Evolutionary conservation across 495 filamentous ascomycete species (phyloP), one percentile per base, ranked within the genome.

Genomic region (Penicillium turbatum): DNA sequence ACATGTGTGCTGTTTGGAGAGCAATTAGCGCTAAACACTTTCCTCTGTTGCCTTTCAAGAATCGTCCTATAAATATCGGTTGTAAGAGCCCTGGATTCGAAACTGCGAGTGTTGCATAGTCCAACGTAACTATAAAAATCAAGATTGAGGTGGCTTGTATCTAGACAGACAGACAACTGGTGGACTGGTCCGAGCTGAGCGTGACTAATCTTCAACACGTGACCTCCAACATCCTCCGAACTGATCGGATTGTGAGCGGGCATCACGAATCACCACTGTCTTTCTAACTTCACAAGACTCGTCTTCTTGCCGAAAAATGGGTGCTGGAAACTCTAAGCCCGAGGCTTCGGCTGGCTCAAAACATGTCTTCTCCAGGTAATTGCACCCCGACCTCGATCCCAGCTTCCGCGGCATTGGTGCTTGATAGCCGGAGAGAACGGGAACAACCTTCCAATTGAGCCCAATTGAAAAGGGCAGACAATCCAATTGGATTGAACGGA

Each of bases 351-450:
- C 67, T 55, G 67, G 67, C 59, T 72, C 75, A 45, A 69, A 77
- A 58, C 78, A 80, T 68, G 68, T 80, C 63, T 80, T 81, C 62
- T 70, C 76, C 19, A 77, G 76, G 78, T 79, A 70, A 46, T 45
- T 43, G 16, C 44, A n/a, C 51, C 24, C 45, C 27, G 29, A 46
- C 9, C 13, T 55, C 30, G 15, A 30, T 52, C 26, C 46, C 38
- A n/a, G 40, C 24, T 48, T 35, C 41, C 43, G 51, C 32, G 45
- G 30, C 34, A 53, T 46, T 21, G 17, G 24, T 34, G 34, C 17
- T 56, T 17, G 21, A 47, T 52, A 40, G 35, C 32, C 19, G 44
- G 44, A 56, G 57, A 53, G 35, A 64, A 55, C 37, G 44, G 47
- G 38, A 45, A 40, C 49, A 38, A 47, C 49, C 34, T 57, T 35